Base-by-base conservation (phyloP, 352 stramenopile species). In the Phytophthora europaea region DNA sequence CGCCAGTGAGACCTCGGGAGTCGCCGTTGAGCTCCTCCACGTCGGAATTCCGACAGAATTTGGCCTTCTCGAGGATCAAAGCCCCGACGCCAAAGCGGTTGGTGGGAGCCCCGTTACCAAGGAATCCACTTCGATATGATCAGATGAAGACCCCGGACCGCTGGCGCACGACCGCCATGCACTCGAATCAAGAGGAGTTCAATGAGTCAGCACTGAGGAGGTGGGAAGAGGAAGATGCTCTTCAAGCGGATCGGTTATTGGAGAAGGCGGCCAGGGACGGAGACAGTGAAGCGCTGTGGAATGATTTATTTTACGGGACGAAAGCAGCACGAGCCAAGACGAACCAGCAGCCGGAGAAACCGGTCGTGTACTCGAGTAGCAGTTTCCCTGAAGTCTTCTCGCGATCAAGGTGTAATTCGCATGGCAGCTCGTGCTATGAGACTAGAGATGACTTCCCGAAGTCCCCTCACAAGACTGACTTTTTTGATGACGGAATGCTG, bases 281-380 rank as follows among this genome's bases (percentile, higher is more conserved):
- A 28, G 63, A 79, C 16, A 38, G 50, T 23, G 78, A 83, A 26
- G 71, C 72, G 6, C 20, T 82, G 4, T 88, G 81, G 81, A 70
- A 85, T 45, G 70, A 84, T 62, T 77, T 85, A 33, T 67, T 82
- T 60, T 73, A 81, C 15, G 68, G 73, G 5, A 71, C 68, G 8
- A 85, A 76, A 60, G 62, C 67, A 28, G 50, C 75, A 28, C 45
- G 52, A 28, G 56, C 63, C 10, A 71, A 61, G 40, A 62, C 23
- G n/a, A 71, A 75, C 8, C 65, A 75, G 16, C 48, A 70, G 33
- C 28, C 63, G 1, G 48, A 69, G 43, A 56, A 75, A 23, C 65
- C 73, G 1, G 55, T 70, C 12, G 55, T 65, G 48, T 78, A 80
- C 43, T 77, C 73, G 31, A 67, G 62, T 5, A 73, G 58, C 20